A percentile compares a stretch with the other conserved stretches of the same genome.
Conservation (phyloP, 148 eudicot species). For the Rhododendron simsii region DNA sequence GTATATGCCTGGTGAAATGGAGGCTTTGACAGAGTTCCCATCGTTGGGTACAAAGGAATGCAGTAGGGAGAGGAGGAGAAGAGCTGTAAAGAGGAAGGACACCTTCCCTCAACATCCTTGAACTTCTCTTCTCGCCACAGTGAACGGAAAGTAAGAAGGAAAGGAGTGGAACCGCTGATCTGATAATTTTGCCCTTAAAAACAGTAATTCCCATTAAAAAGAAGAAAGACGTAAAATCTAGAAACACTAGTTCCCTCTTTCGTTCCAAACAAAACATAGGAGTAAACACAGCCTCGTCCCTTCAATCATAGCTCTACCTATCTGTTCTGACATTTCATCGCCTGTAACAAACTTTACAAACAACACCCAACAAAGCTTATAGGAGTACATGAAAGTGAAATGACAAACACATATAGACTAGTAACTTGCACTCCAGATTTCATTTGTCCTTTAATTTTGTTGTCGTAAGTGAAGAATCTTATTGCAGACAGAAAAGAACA, state of each 20-base stretch:
- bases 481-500: background rate
- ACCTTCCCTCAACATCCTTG: background rate
- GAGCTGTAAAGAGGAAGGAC: background rate
- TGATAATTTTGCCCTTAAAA: background rate
- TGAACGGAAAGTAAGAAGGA: background rate
- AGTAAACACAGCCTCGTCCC: background rate
- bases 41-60: background rate
- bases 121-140: background rate
- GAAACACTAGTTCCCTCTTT: background rate
- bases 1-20: background rate
- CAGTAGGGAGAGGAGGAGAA: background rate
- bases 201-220: background rate
- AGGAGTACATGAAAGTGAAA: background rate
- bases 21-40: conserved; percentile 7
- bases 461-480: background rate
- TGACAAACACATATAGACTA: background rate
- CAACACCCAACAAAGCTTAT: background rate
- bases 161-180: background rate
- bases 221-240: background rate
- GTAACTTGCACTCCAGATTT: background rate
- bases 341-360: background rate
- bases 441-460: background rate
- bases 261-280: background rate
- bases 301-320: background rate
- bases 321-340: background rate